A percentile compares a stretch with the other conserved stretches of the same genome.
phyloP scores from a whole-genome alignment of 2,329 filamentous ascomycete species.

The Tetracladium maxilliforme region DNA sequence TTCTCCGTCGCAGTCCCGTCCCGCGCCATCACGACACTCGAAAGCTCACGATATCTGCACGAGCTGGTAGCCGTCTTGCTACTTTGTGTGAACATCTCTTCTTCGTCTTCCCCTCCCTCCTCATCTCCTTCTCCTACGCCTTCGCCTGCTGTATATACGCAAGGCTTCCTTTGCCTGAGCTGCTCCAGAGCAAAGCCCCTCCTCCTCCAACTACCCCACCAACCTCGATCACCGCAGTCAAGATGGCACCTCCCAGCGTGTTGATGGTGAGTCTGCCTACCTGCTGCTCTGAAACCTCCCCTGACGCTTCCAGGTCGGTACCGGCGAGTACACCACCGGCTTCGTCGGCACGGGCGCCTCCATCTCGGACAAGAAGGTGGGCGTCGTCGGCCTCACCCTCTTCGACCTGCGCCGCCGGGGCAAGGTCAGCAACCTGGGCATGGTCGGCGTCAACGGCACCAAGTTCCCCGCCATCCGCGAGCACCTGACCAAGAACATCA shows the following conservation, averaged over 20 bases:
- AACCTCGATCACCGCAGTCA: too few species aligned
- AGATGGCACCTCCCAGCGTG: background rate
- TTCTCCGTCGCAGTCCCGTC: too few species aligned
- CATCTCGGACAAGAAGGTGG: conserved; percentile 88
- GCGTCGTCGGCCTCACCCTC: conserved; percentile 78
- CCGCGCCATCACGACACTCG: too few species aligned
- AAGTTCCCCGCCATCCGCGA: conserved; percentile 87
- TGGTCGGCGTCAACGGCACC: conserved; percentile 78
- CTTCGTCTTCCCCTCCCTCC: too few species aligned
- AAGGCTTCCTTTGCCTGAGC: too few species aligned
- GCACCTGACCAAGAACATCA: conserved; percentile 80
- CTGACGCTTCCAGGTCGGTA: conserved; percentile 48
- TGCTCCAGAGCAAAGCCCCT: too few species aligned
- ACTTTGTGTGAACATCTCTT: too few species aligned
- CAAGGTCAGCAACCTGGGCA: conserved; percentile 73
- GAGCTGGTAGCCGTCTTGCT: too few species aligned
- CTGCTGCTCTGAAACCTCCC: conserved; percentile 3
- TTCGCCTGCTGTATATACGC: too few species aligned
- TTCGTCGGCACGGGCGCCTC: conserved; percentile 77
- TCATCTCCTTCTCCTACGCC: too few species aligned
- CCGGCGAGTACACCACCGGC: conserved; percentile 92
- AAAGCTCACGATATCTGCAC: too few species aligned
- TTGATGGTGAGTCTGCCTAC: background rate
- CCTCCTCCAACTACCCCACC: too few species aligned
- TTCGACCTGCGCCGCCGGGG: conserved; percentile 81